phyloP scores from a whole-genome alignment of 1,139 yeast genomes.

The Saccharomyces hybrid region DNA sequence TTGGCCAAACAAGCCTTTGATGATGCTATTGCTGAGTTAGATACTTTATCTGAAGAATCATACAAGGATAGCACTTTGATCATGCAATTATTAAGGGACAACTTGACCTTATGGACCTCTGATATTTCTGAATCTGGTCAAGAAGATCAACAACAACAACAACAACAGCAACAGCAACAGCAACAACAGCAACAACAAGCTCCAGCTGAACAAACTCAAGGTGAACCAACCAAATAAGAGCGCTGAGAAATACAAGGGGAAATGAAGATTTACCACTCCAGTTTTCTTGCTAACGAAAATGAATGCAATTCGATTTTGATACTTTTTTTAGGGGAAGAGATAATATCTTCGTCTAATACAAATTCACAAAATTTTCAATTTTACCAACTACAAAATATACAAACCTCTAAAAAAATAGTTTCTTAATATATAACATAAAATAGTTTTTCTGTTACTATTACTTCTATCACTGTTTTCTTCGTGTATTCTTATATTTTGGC shows the following conservation, averaged over 20 bases:
- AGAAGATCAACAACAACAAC: slow-evolving; percentile 34
- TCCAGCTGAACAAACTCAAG: slow-evolving; percentile 42
- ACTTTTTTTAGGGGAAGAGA: not conserved
- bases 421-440: not conserved
- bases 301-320: slow-evolving; percentile 1
- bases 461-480: not conserved
- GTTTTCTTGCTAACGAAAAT: slow-evolving; percentile 1
- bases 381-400: not conserved
- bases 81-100: slow-evolving; percentile 97
- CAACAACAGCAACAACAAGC: slow-evolving; percentile 21
- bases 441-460: not conserved
- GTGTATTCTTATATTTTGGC: not conserved
- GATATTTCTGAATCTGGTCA: slow-evolving; percentile 86
- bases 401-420: slow-evolving; percentile 1
- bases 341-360: not conserved
- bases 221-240: slow-evolving; percentile 26
- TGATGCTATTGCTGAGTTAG: slow-evolving; percentile 97
- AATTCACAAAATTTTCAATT: not conserved
- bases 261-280: slow-evolving; percentile 1
- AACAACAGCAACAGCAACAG: slow-evolving; percentile 9
- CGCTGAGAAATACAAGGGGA: not conserved
- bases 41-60: slow-evolving; percentile 92
- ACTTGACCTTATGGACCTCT: slow-evolving; percentile 95
- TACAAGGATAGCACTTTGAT: slow-evolving; percentile 96
- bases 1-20: slow-evolving; percentile 97